Conservation (phyloP, 352 stramenopile species). For the Globisporangium echinulatum region DNA sequence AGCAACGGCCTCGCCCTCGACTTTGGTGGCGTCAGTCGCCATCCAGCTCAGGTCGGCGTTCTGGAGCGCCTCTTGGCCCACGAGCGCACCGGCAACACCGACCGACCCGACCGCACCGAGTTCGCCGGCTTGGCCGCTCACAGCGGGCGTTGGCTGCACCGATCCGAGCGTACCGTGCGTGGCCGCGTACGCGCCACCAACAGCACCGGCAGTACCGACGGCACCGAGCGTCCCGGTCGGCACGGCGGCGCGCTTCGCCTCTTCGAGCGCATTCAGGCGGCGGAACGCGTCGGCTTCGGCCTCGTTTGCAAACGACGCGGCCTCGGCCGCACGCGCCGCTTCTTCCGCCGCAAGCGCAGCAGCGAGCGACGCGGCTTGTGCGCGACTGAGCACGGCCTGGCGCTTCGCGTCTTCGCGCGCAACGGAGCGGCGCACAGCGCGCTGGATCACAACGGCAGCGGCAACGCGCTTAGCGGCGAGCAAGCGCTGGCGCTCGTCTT, state of each 20-base stretch:
- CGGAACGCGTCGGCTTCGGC: conserved; percentile 73
- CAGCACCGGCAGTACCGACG: conserved; percentile 46
- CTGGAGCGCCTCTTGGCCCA: conserved; percentile 77
- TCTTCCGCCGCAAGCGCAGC: conserved; percentile 72
- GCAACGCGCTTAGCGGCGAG: conserved; percentile 45
- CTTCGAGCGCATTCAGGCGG: conserved; percentile 57
- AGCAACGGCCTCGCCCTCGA: conserved; percentile 72
- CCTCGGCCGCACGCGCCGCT: conserved; percentile 63
- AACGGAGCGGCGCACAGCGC: conserved; percentile 56
- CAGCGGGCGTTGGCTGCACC: conserved; percentile 55
- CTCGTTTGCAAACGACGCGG: conserved; percentile 61
- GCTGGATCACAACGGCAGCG: conserved; percentile 63
- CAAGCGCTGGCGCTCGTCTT: conserved; percentile 55
- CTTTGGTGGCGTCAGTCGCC: conserved; percentile 70
- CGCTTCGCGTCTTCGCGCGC: conserved; percentile 68
- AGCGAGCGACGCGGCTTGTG: conserved; percentile 64
- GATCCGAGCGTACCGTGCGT: conserved; percentile 57
- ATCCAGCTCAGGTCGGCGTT: conserved; percentile 84
- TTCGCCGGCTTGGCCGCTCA: conserved; percentile 63
- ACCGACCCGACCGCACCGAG: conserved; percentile 72
- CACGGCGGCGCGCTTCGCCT: conserved; percentile 40
- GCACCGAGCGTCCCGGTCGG: conserved; percentile 42
- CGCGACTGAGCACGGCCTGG: conserved; percentile 53
- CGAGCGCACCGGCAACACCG: conserved; percentile 61
- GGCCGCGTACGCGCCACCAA: conserved; percentile 46